Evolutionary conservation across 345 rosid species (phyloP), one percentile per base, ranked within the genome.

Genomic region (Acer campestre): DNA sequence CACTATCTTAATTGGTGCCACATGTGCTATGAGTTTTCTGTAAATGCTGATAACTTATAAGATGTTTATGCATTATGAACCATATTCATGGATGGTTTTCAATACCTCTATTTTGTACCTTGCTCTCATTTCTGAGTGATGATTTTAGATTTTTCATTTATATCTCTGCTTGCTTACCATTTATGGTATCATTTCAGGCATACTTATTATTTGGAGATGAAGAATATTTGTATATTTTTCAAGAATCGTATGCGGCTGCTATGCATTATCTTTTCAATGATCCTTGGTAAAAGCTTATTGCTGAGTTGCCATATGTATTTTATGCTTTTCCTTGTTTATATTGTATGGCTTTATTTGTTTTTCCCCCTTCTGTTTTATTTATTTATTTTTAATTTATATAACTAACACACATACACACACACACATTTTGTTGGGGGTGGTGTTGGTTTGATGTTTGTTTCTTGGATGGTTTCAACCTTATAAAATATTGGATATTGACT

Each of bases 121-220:
- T 44, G 16, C 27, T n/a, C 29, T 38, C 13, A 6, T 48, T 46
- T 46, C 69, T 16, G 10, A 16, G 69, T 66, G 11, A 69, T 25
- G 59, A 5, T 13, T 67, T 67, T 72, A 59, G 44, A 17, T 13
- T 51, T 25, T 67, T 75, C 76, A 12, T 74, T 63, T 31, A 9
- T 61, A 1, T 46, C 49, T 10, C 13, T 9, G 14, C 10, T 25
- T 62, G 11, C 16, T 71, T 22, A 48, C 78, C 48, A 59, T 73
- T 79, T 67, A 72, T 75, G 51, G 14, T 61, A 55, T 49, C 27
- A 76, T 86, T 89, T 77, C 92, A 95, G 99, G 98, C 98, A 59
- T 96, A 96, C 86, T 80, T 96, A 77, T 84, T 96, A 69, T 94
- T 96, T 81, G 99, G 97, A 18, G 97, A 96, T 75, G 99, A 96